Evolutionary conservation across 768 basidiomycete genomes (phyloP), one percentile per base, ranked within the genome.

Genomic region (Steccherinum ochraceum): DNA sequence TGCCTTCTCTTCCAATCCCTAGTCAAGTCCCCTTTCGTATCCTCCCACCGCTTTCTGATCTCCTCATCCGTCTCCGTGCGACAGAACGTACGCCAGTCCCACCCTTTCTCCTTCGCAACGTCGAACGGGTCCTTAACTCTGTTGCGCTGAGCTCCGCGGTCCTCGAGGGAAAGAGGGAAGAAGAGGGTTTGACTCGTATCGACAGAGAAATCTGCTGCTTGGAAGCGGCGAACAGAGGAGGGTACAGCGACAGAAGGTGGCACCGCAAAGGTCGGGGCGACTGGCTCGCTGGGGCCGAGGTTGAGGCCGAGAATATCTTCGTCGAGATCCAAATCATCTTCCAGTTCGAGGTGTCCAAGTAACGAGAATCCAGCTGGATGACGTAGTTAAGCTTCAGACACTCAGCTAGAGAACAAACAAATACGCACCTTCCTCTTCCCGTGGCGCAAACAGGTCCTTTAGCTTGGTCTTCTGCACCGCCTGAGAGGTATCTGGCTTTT

Each of bases 331-430:
- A 86, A 69, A 45, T 86, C 86, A 25, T 83, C 70, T 53, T 90
- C 88, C 19, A 90, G 71, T 45, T 87, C 82, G 27, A 91, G 77
- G 54, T 89, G 82, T 0, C 76, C 77, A 3, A 90, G 72, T n/a
- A 91, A 71, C 11, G 89, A 89, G 66, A 91, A 91, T 18, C 79
- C 78, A 40, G 67, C 84, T 84, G 52, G n/a, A n/a, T n/a, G n/a
- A n/a, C n/a, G n/a, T n/a, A n/a, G n/a, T n/a, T n/a, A n/a, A n/a
- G n/a, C n/a, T n/a, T n/a, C n/a, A n/a, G n/a, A n/a, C n/a, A n/a
- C n/a, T n/a, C n/a, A n/a, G n/a, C n/a, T n/a, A n/a, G n/a, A n/a
- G n/a, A n/a, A n/a, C n/a, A n/a, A n/a, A 25, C 48, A 19, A n/a
- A 5, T 0, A 62, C 70, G n/a, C 56, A 84, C 86, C 77, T 61